Percentiles rank a stretch among this genome's conserved stretches.
Evolutionary conservation across 169 alveolate genomes (phyloP).

Genomic region (Theileria annulata): DNA sequence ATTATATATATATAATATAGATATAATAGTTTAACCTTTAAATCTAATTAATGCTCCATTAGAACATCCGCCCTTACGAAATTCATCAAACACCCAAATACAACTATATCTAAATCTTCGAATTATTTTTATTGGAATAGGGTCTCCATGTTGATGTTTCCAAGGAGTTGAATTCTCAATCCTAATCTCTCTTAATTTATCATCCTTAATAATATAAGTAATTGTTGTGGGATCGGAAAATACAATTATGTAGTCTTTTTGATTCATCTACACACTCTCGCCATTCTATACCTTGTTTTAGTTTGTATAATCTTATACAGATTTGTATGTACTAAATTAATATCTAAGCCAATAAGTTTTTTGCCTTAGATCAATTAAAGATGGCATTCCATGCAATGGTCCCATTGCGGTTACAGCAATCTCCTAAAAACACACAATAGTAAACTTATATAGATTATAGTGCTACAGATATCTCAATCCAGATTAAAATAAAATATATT

Average conservation of each 20-base stretch:
- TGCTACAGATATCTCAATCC: not conserved
- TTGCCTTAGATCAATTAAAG: slow-evolving; percentile 72
- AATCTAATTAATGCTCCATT: slow-evolving; percentile 10
- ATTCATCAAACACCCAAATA: not conserved
- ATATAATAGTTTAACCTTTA: not conserved
- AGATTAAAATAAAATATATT: not conserved
- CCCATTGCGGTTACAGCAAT: slow-evolving; percentile 81
- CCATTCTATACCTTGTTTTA: too few relatives aligned
- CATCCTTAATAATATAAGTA: too few relatives aligned
- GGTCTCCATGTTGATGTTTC: too few relatives aligned
- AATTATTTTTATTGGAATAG: too few relatives aligned
- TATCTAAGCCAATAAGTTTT: slow-evolving; percentile 80
- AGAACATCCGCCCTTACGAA: not conserved
- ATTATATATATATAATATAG: not conserved
- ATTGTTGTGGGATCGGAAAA: too few relatives aligned
- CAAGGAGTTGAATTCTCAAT: too few relatives aligned
- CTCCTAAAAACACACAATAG: slow-evolving; percentile 31
- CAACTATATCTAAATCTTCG: not conserved
- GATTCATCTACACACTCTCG: too few relatives aligned
- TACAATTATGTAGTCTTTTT: too few relatives aligned
- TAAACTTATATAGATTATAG: not conserved
- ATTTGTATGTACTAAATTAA: slow-evolving; percentile 9
- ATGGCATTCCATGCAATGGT: slow-evolving; percentile 80
- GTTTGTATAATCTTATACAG: too few relatives aligned
- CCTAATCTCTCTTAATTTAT: too few relatives aligned